Evolutionary conservation across 805 yeast genomes (phyloP).

Genomic region (Ogataea glucozyma): DNA sequence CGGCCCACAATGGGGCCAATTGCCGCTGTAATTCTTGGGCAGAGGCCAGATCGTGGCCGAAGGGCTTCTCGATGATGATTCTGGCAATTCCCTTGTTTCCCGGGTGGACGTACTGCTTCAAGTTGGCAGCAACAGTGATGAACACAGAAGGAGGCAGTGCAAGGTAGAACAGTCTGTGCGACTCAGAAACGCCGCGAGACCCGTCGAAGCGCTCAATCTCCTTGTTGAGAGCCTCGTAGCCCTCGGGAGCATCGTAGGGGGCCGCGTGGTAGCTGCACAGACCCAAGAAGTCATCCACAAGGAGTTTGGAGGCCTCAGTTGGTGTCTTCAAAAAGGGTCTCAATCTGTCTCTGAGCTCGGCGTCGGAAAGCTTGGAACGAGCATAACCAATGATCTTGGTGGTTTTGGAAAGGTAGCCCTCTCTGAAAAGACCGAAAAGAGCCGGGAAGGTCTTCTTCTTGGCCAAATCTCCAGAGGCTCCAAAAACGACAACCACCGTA

Average conservation of each 20-base stretch:
- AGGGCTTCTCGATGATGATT: constrained; percentile 94
- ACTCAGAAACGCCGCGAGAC: constrained; percentile 43
- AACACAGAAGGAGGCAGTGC: constrained; percentile 96
- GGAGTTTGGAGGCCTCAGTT: constrained; percentile 34
- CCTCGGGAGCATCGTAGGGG: constrained; percentile 76
- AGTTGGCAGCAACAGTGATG: constrained; percentile 69
- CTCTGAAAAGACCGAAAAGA: constrained; percentile 69
- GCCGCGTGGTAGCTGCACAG: constrained; percentile 73
- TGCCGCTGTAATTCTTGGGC: constrained; percentile 74
- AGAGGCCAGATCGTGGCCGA: constrained; percentile 85
- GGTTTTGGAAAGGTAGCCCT: constrained; percentile 71
- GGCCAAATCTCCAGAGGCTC: constrained; percentile 95
- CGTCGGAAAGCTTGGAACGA: constrained; percentile 68
- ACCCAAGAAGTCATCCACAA: constrained; percentile 62
- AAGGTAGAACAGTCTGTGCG: constrained; percentile 85
- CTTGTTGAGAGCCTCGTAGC: constrained; percentile 59
- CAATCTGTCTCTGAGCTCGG: constrained; percentile 69
- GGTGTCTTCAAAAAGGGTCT: constrained; percentile 54
- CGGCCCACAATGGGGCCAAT: constrained; percentile 83
- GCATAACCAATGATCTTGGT: constrained; percentile 90
- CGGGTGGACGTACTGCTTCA: constrained; percentile 70
- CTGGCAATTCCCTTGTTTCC: constrained; percentile 66
- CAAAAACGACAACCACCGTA: constrained; percentile 79
- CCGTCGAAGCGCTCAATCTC: constrained; percentile 61
- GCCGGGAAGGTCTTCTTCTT: constrained; percentile 95